phyloP scores from a whole-genome alignment of 1,139 yeast species.

The Kazachstania sp. region DNA sequence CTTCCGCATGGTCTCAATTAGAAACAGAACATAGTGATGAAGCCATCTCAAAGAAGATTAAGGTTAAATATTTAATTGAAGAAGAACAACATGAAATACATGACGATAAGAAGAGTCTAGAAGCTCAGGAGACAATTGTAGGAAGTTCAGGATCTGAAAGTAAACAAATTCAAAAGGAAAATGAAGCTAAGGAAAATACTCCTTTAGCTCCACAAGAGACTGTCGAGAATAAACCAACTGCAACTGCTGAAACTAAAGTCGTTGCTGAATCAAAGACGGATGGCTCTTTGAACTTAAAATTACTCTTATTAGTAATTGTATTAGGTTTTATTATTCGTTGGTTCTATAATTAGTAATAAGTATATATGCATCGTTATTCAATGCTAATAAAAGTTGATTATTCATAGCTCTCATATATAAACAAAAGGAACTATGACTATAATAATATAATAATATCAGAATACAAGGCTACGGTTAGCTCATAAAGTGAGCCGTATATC shows the following conservation, averaged over 20 bases:
- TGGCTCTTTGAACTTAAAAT: slow-evolving; percentile 35
- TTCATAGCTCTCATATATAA: neutral
- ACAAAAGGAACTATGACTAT: too few relatives aligned
- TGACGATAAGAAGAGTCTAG: neutral
- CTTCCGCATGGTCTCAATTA: slow-evolving; percentile 64
- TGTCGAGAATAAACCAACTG: slow-evolving; percentile 2
- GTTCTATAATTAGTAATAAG: slow-evolving; percentile 36
- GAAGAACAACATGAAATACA: neutral
- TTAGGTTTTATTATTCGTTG: slow-evolving; percentile 54
- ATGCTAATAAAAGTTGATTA: neutral
- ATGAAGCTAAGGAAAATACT: neutral
- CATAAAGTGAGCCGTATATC: too few relatives aligned
- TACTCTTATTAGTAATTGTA: slow-evolving; percentile 42
- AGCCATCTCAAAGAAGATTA: slow-evolving; percentile 65
- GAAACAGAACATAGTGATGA: slow-evolving; percentile 54
- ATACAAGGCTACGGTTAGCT: too few relatives aligned
- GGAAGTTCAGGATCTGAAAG: neutral
- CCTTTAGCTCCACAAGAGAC: neutral
- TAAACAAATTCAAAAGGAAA: slow-evolving; percentile 1
- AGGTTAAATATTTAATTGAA: slow-evolving; percentile 51
- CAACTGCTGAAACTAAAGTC: slow-evolving; percentile 32
- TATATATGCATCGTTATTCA: neutral
- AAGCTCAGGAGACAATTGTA: neutral
- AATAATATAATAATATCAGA: too few relatives aligned
- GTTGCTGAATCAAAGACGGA: neutral